Conservation (phyloP, 139 green algal species). For the Diplosphaera chodatii region DNA sequence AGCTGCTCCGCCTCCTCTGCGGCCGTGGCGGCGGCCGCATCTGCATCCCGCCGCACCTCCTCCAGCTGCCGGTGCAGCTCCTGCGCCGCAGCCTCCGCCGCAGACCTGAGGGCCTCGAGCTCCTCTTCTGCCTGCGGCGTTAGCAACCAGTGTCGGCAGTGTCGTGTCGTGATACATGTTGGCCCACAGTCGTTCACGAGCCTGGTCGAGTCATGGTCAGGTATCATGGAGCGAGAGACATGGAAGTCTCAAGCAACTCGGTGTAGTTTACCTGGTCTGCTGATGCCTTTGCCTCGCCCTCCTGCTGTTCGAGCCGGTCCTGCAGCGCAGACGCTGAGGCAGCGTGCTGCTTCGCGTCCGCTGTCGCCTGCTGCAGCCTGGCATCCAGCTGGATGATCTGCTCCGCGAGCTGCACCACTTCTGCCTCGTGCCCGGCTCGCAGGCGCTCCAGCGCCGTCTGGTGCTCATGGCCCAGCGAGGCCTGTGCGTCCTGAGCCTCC, state of each 20-base stretch:
- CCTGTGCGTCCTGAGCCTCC: neutral
- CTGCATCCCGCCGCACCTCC: neutral
- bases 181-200: no score
- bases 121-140: slow-evolving; percentile 8
- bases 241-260: no score
- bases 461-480: neutral
- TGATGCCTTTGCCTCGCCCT: neutral
- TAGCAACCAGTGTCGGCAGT: no score
- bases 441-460: neutral
- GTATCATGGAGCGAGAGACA: no score
- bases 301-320: neutral
- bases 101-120: slow-evolving; percentile 9
- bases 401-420: neutral
- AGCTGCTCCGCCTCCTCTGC: neutral
- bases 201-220: no score
- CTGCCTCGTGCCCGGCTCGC: neutral
- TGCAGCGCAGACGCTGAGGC: neutral
- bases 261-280: no score
- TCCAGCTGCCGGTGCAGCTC: slow-evolving; percentile 3
- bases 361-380: slow-evolving; percentile 6
- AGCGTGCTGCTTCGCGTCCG: neutral
- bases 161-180: no score
- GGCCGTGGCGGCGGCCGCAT: slow-evolving; percentile 1
- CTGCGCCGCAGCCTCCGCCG: neutral
- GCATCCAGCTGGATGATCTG: slow-evolving; percentile 9